Conservation (phyloP, 1,139 yeast genomes). For the Geotrichum bryndzae region DNA sequence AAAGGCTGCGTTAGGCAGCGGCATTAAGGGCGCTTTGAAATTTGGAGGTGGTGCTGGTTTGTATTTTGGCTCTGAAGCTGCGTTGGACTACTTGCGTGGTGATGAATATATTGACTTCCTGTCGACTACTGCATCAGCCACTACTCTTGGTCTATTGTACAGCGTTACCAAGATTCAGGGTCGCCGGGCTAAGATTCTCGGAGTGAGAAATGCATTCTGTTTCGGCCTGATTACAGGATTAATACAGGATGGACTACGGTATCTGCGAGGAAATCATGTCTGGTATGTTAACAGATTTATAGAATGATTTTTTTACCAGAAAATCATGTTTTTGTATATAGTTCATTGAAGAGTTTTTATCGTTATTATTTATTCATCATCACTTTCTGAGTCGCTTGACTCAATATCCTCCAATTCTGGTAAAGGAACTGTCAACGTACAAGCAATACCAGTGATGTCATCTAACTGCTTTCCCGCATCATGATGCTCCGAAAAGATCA, state of each 20-base stretch:
- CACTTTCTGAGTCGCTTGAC: conserved; percentile 35
- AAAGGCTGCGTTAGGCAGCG: conserved; percentile 46
- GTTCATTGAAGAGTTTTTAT: background rate
- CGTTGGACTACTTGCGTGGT: conserved; percentile 47
- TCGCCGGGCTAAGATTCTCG: conserved; percentile 42
- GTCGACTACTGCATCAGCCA: conserved; percentile 55
- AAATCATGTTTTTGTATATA: background rate
- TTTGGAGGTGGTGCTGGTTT: conserved; percentile 45
- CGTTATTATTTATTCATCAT: background rate
- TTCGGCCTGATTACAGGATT: conserved; percentile 59
- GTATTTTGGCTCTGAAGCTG: conserved; percentile 58
- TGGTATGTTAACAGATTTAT: conserved; percentile 43
- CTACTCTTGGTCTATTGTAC: conserved; percentile 47
- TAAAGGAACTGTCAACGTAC: conserved; percentile 73
- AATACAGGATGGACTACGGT: conserved; percentile 57
- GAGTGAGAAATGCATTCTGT: conserved; percentile 48
- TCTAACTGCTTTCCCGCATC: conserved; percentile 86
- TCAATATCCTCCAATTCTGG: conserved; percentile 76
- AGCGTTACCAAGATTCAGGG: conserved; percentile 35
- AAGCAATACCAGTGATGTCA: conserved; percentile 88
- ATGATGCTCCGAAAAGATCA: conserved; percentile 77
- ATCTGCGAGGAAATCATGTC: conserved; percentile 52
- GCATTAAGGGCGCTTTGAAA: conserved; percentile 42
- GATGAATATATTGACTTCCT: conserved; percentile 47
- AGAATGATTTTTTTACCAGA: background rate